Percentiles rank a stretch among this genome's conserved stretches.
phyloP scores from a whole-genome alignment of 1,139 yeast genomes.

The Protomyces macrosporus region DNA sequence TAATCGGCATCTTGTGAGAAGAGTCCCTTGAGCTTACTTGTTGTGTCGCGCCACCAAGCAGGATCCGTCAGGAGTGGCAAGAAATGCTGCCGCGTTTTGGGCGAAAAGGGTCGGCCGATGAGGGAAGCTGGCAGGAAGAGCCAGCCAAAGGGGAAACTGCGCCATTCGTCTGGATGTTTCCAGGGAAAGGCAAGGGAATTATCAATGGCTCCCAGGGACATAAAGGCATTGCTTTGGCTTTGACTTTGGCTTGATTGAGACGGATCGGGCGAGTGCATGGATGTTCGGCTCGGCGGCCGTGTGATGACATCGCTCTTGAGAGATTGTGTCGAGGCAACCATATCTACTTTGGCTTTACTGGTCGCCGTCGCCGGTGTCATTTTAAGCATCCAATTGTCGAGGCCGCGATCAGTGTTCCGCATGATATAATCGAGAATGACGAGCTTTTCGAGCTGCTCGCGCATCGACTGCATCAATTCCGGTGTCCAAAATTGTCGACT shows the following conservation, averaged over 20 bases:
- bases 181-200: constrained; percentile 74
- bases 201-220: constrained; percentile 70
- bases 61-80: constrained; percentile 56
- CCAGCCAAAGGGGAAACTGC: constrained; percentile 80
- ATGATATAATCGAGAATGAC: constrained; percentile 67
- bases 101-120: constrained; percentile 65
- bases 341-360: constrained; percentile 12
- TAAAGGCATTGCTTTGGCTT: constrained; percentile 37
- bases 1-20: constrained; percentile 58
- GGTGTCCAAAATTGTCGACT: constrained; percentile 49
- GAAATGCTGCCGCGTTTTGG: constrained; percentile 53
- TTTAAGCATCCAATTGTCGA: constrained; percentile 74
- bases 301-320: neutral
- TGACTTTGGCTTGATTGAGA: neutral
- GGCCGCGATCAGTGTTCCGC: constrained; percentile 69
- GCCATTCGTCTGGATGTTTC: constrained; percentile 81
- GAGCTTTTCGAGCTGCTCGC: constrained; percentile 61
- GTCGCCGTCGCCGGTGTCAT: constrained; percentile 37
- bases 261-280: constrained; percentile 20
- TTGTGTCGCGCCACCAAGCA: constrained; percentile 67
- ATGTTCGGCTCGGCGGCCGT: constrained; percentile 2
- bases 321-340: constrained; percentile 10
- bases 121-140: constrained; percentile 58
- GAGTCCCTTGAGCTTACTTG: constrained; percentile 46
- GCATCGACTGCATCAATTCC: constrained; percentile 48